phyloP scores from a whole-genome alignment of 2,329 filamentous ascomycete species.

The Cytospora leucostoma region DNA sequence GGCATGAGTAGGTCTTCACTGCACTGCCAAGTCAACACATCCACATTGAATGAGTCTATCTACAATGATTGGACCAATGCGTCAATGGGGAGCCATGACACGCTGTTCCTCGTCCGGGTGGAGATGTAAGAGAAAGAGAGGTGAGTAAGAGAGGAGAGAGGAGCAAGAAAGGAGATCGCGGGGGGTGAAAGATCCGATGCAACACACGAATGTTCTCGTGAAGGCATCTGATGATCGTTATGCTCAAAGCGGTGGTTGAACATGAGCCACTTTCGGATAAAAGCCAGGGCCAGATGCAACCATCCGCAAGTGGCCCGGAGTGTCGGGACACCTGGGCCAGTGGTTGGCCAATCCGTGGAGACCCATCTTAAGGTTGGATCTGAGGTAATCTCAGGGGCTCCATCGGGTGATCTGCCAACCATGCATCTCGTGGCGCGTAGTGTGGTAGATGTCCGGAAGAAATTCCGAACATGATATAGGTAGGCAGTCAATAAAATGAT shows the following conservation, averaged over 20 bases:
- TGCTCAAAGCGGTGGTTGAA: neutral
- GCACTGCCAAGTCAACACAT: conserved; percentile 1
- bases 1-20: neutral
- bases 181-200: neutral
- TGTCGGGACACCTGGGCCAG: neutral
- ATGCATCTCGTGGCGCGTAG: neutral
- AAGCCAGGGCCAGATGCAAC: neutral
- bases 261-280: neutral
- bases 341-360: neutral
- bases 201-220: neutral
- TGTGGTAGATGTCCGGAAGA: neutral
- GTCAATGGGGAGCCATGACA: conserved; percentile 1
- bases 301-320: neutral
- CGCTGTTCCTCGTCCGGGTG: neutral
- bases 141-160: neutral
- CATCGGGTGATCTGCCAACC: neutral
- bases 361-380: neutral
- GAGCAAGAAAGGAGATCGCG: neutral
- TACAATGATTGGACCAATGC: neutral
- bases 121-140: neutral
- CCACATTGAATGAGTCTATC: neutral
- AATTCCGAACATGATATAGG: neutral
- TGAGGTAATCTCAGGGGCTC: neutral
- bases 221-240: neutral
- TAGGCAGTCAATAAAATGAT: no score